Percentiles rank a stretch among this genome's conserved stretches.
Evolutionary conservation across 2,329 filamentous ascomycete species (phyloP).

Genomic region (Colletotrichum horii): DNA sequence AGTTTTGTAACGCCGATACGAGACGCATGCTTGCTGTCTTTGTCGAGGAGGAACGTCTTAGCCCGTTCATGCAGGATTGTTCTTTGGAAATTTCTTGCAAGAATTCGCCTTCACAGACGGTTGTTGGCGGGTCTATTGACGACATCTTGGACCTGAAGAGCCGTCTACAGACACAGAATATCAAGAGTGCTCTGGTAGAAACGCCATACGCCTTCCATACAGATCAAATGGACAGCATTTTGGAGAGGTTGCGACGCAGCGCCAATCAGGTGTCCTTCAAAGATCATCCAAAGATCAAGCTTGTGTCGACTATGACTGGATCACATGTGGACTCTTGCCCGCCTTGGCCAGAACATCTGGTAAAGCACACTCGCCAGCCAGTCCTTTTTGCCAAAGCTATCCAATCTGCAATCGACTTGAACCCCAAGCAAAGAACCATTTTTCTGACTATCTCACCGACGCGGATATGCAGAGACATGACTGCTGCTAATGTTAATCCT

Average conservation of each 20-base stretch:
- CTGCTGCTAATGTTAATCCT: background rate
- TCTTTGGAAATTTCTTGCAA: background rate
- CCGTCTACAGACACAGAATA: background rate
- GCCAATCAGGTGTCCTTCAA: background rate
- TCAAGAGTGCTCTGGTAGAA: background rate
- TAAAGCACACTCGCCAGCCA: background rate
- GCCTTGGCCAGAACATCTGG: background rate
- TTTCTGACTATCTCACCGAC: background rate
- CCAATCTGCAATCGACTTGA: background rate
- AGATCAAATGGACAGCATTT: background rate
- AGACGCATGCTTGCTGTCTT: conserved; percentile 7
- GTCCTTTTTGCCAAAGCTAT: background rate
- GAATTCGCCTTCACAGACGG: background rate
- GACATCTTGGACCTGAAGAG: background rate
- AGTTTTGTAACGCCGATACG: background rate
- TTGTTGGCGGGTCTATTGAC: background rate
- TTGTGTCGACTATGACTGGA: background rate
- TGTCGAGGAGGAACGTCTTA: background rate
- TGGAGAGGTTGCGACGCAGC: background rate
- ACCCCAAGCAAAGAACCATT: background rate
- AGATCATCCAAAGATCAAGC: background rate
- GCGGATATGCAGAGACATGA: background rate
- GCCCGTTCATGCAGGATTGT: background rate
- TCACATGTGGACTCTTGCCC: background rate
- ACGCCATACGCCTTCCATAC: background rate